phyloP scores from a whole-genome alignment of 1,139 yeast genomes.

The Sugiyamaella novakii region DNA sequence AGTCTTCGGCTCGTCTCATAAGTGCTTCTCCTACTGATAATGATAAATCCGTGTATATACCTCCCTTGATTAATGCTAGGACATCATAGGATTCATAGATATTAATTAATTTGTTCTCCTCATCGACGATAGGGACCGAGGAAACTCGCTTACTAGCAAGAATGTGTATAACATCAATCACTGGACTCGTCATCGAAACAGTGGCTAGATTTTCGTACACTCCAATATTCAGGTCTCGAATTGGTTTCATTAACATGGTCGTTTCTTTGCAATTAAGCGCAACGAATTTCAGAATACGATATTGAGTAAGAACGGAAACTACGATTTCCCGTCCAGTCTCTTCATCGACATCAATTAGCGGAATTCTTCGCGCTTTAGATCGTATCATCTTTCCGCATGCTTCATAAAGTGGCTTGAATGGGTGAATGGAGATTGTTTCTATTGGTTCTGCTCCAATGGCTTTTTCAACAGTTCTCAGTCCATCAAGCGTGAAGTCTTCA shows the following conservation, averaged over 20 bases:
- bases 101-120: conserved; percentile 69
- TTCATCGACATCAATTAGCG: conserved; percentile 91
- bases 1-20: conserved; percentile 91
- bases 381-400: conserved; percentile 93
- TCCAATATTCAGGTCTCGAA: conserved; percentile 69
- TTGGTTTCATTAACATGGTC: conserved; percentile 75
- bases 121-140: conserved; percentile 91
- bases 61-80: conserved; percentile 88
- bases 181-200: conserved; percentile 90
- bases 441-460: conserved; percentile 87
- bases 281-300: conserved; percentile 92
- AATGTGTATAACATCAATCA: conserved; percentile 86
- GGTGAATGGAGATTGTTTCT: conserved; percentile 88
- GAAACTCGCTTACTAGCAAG: conserved; percentile 79
- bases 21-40: conserved; percentile 95
- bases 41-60: conserved; percentile 87
- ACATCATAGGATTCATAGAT: conserved; percentile 98
- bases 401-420: conserved; percentile 85
- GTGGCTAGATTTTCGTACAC: conserved; percentile 64
- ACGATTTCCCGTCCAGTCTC: conserved; percentile 92
- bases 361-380: conserved; percentile 89
- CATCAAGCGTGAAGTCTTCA: conserved; percentile 82
- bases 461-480: conserved; percentile 76
- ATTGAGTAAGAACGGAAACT: conserved; percentile 92
- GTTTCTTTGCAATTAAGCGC: conserved; percentile 96